Evolutionary conservation across 441 rosid species (phyloP).

Genomic region (Corymbia calophylla): DNA sequence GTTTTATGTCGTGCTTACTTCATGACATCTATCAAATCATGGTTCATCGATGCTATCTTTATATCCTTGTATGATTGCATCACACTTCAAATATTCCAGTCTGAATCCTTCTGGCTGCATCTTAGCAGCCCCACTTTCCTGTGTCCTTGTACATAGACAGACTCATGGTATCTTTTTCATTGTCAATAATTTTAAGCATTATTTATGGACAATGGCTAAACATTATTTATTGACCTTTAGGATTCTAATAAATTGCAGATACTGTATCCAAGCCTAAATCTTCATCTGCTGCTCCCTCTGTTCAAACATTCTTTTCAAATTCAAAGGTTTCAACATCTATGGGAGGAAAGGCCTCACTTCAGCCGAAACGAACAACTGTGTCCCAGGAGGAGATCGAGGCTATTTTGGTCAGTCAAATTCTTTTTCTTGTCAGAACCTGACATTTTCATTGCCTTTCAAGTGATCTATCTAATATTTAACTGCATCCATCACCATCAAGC

Average conservation of each 20-base stretch:
- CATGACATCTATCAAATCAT: background rate
- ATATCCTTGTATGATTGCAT: background rate
- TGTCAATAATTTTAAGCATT: background rate
- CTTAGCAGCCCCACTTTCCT: background rate
- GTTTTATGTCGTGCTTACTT: background rate
- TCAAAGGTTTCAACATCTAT: conserved; percentile 28
- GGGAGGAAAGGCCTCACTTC: conserved; percentile 83
- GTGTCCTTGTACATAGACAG: background rate
- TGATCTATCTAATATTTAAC: background rate
- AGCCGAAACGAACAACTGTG: conserved; percentile 75
- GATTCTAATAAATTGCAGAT: conserved; percentile 14
- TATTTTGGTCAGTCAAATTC: conserved; percentile 45
- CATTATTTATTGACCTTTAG: background rate
- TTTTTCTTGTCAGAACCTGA: background rate
- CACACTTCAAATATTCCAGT: background rate
- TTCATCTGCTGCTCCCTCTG: conserved; percentile 22
- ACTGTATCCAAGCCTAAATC: conserved; percentile 34
- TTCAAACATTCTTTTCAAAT: conserved; percentile 43
- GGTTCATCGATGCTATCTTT: background rate
- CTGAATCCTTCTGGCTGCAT: background rate
- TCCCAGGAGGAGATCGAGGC: conserved; percentile 82
- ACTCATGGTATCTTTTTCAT: background rate
- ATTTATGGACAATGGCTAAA: background rate
- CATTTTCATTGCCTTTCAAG: background rate
- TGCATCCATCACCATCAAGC: background rate